Conservation (phyloP, 768 basidiomycete genomes). For the Exidia glandulosa region DNA sequence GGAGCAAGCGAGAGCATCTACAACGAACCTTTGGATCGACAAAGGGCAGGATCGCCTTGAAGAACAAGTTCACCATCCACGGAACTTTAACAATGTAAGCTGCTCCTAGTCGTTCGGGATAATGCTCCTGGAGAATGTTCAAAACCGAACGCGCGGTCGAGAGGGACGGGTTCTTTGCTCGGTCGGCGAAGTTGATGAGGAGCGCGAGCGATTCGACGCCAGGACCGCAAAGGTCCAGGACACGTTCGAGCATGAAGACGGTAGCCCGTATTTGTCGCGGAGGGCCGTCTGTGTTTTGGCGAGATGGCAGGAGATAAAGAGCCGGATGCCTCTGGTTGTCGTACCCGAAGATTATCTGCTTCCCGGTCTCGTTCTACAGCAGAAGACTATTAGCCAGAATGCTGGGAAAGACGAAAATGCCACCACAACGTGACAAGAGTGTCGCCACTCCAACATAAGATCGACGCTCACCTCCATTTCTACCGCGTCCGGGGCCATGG, state of each 20-base stretch:
- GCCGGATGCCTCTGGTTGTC: slow-evolving; percentile 55
- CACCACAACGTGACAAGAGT: too few relatives aligned
- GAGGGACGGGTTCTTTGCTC: slow-evolving; percentile 46
- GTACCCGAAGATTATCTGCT: slow-evolving; percentile 68
- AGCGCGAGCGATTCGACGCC: slow-evolving; percentile 70
- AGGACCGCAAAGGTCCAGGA: slow-evolving; percentile 65
- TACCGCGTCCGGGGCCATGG: slow-evolving; percentile 48
- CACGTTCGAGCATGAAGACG: slow-evolving; percentile 64
- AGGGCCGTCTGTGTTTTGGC: slow-evolving; percentile 68
- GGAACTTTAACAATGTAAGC: slow-evolving; percentile 75
- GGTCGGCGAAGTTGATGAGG: slow-evolving; percentile 70
- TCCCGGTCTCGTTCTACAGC: slow-evolving; percentile 67
- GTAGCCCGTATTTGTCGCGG: slow-evolving; percentile 59
- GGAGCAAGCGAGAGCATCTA: background rate
- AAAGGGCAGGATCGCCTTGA: slow-evolving; percentile 68
- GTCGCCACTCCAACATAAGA: background rate
- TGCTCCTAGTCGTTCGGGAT: slow-evolving; percentile 73
- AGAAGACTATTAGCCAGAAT: background rate
- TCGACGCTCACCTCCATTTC: slow-evolving; percentile 53
- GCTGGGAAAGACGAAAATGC: background rate
- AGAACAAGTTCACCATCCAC: slow-evolving; percentile 62
- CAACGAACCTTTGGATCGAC: slow-evolving; percentile 46
- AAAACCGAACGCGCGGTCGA: slow-evolving; percentile 31
- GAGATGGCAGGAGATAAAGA: slow-evolving; percentile 54
- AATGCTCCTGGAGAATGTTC: slow-evolving; percentile 67